Evolutionary conservation across 164 flowering plant genomes (phyloP).

Genomic region (Sextonia rubra): DNA sequence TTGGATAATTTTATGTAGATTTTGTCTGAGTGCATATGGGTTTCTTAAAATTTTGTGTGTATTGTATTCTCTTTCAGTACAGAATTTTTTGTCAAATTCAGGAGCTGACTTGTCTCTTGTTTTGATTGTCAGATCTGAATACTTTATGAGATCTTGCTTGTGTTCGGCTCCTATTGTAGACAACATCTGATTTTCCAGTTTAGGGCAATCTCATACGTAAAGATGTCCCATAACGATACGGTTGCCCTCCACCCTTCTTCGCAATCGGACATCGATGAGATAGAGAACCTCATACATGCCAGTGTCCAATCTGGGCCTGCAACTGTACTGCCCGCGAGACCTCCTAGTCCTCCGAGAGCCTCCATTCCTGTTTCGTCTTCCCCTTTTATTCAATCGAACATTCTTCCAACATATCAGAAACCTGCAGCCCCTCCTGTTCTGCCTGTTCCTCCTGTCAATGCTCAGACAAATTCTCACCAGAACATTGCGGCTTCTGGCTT

Average conservation of each 20-base stretch:
- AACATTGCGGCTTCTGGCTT: constrained; percentile 44
- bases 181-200: neutral
- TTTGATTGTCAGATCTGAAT: neutral
- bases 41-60: no score
- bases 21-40: no score
- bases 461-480: constrained; percentile 13
- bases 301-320: constrained; percentile 54
- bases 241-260: constrained; percentile 82
- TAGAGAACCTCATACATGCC: constrained; percentile 84
- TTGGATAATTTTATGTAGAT: no score
- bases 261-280: constrained; percentile 98
- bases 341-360: constrained; percentile 76
- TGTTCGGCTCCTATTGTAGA: neutral
- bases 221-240: constrained; percentile 69
- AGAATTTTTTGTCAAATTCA: neutral
- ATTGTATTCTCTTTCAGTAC: no score
- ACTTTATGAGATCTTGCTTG: neutral
- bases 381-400: constrained; percentile 63
- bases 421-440: constrained; percentile 19
- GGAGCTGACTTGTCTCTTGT: neutral
- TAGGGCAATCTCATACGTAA: neutral
- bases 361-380: constrained; percentile 81
- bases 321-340: constrained; percentile 71
- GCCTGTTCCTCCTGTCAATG: constrained; percentile 12
- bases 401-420: constrained; percentile 28